phyloP scores from a whole-genome alignment of 495 filamentous ascomycete species.

The Aspergillus wentii region DNA sequence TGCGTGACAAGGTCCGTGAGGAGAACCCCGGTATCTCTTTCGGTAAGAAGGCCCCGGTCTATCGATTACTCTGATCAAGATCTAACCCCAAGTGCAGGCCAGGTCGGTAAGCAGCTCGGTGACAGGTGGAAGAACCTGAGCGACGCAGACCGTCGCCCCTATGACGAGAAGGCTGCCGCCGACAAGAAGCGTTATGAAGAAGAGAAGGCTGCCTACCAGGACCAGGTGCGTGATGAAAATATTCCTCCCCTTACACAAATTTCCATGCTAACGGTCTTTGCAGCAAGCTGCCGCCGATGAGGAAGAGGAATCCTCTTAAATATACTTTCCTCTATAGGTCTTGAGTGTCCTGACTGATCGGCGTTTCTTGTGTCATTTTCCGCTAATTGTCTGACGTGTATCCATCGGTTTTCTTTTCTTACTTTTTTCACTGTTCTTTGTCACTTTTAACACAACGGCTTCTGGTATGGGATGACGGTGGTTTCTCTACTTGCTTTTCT shows the following conservation, averaged over 20 bases:
- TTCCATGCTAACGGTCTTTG: slow-evolving; percentile 14
- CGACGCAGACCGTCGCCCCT: slow-evolving; percentile 84
- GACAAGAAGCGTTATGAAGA: slow-evolving; percentile 99
- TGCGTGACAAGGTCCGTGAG: slow-evolving; percentile 94
- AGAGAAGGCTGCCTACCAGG: slow-evolving; percentile 92
- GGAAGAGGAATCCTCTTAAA: slow-evolving; percentile 51
- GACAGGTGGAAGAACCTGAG: slow-evolving; percentile 95
- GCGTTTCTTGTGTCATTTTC: slow-evolving; percentile 25
- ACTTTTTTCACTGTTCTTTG: slow-evolving; percentile 15
- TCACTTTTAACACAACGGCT: slow-evolving; percentile 31
- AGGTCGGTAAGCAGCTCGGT: slow-evolving; percentile 95
- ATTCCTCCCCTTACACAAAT: too few species aligned
- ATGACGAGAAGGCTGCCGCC: slow-evolving; percentile 88
- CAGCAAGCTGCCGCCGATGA: slow-evolving; percentile 42
- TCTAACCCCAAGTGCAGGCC: slow-evolving; percentile 51
- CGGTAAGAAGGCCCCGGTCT: slow-evolving; percentile 49
- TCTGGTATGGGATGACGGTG: slow-evolving; percentile 39
- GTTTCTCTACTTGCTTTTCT: slow-evolving; percentile 38
- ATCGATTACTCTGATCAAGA: neutral
- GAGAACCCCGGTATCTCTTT: slow-evolving; percentile 98
- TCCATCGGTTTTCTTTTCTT: slow-evolving; percentile 8
- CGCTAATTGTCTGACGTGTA: slow-evolving; percentile 6
- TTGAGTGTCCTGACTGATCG: slow-evolving; percentile 24
- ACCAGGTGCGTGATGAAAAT: too few species aligned
- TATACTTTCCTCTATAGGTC: slow-evolving; percentile 6